Conservation (phyloP, 1,284 basidiomycete species). For the Pulveroboletus ridleyi region DNA sequence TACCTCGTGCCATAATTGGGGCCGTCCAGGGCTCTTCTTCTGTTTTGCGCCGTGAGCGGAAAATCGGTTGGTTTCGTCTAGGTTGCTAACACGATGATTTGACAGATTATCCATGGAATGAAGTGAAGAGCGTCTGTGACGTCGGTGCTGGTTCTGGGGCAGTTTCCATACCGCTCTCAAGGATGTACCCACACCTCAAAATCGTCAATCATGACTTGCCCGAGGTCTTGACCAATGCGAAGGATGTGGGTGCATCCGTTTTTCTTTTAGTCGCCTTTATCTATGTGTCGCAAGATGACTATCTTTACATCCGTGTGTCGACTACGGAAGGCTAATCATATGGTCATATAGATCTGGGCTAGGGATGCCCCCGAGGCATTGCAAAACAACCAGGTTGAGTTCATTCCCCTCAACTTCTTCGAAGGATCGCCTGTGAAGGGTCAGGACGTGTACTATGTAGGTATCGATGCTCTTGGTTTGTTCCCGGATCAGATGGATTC, state of each 20-base stretch:
- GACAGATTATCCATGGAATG: constrained; percentile 52
- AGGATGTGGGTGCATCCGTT: constrained; percentile 21
- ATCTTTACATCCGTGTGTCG: no score
- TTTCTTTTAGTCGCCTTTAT: background rate
- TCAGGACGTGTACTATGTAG: no score
- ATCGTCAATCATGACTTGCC: constrained; percentile 37
- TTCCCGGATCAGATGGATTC: no score
- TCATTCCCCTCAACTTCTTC: no score
- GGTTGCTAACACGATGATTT: background rate
- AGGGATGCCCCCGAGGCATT: constrained; percentile 38
- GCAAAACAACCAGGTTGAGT: no score
- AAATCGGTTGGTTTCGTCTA: background rate
- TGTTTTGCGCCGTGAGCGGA: constrained; percentile 33
- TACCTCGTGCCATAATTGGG: constrained; percentile 29
- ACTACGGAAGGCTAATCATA: constrained; percentile 7
- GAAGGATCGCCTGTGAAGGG: no score
- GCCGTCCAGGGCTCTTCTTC: constrained; percentile 3
- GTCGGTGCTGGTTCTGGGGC: constrained; percentile 45
- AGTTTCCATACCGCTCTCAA: constrained; percentile 48
- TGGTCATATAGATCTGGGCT: constrained; percentile 39
- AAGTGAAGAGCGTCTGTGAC: constrained; percentile 35
- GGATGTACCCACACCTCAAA: constrained; percentile 44
- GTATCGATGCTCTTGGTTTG: background rate
- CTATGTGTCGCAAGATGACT: background rate
- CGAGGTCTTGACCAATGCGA: constrained; percentile 43